Evolutionary conservation across 768 basidiomycete species (phyloP).

Genomic region (Lactifluus hygrophoroides): DNA sequence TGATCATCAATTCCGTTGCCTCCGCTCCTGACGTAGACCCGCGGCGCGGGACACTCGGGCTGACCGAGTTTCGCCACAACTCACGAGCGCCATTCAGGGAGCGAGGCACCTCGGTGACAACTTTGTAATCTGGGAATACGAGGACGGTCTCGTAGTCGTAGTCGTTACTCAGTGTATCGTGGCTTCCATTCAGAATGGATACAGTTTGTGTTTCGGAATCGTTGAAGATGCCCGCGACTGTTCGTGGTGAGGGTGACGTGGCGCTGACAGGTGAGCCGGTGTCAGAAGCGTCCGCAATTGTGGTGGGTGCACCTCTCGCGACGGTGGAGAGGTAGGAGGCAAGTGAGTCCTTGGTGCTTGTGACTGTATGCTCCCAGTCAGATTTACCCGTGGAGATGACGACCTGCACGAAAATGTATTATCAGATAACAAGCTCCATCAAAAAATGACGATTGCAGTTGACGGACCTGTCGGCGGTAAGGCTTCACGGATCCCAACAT

Average conservation of each 20-base stretch:
- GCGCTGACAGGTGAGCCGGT: slow-evolving; percentile 22
- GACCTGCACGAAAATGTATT: slow-evolving; percentile 44
- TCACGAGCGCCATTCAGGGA: slow-evolving; percentile 56
- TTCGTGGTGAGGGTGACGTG: not conserved
- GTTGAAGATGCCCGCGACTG: slow-evolving; percentile 48
- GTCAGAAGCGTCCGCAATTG: not conserved
- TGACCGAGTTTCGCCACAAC: slow-evolving; percentile 57
- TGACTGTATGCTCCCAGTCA: slow-evolving; percentile 83
- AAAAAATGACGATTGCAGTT: not conserved
- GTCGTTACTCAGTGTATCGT: slow-evolving; percentile 60
- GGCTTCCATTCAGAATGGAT: slow-evolving; percentile 79
- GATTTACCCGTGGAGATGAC: slow-evolving; percentile 84
- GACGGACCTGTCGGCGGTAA: slow-evolving; percentile 66
- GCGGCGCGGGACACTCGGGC: slow-evolving; percentile 45
- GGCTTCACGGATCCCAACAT: slow-evolving; percentile 85
- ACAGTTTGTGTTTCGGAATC: slow-evolving; percentile 47
- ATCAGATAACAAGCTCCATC: slow-evolving; percentile 8
- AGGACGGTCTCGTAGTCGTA: slow-evolving; percentile 67
- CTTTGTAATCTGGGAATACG: slow-evolving; percentile 87
- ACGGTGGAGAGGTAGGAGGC: slow-evolving; percentile 44
- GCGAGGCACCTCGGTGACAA: slow-evolving; percentile 64
- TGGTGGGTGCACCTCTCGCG: slow-evolving; percentile 17
- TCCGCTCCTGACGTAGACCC: slow-evolving; percentile 37
- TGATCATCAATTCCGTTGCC: slow-evolving; percentile 43
- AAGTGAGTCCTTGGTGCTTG: slow-evolving; percentile 59